Conservation (phyloP, 2,329 filamentous ascomycete species). For the Cytospora paraplurivora region DNA sequence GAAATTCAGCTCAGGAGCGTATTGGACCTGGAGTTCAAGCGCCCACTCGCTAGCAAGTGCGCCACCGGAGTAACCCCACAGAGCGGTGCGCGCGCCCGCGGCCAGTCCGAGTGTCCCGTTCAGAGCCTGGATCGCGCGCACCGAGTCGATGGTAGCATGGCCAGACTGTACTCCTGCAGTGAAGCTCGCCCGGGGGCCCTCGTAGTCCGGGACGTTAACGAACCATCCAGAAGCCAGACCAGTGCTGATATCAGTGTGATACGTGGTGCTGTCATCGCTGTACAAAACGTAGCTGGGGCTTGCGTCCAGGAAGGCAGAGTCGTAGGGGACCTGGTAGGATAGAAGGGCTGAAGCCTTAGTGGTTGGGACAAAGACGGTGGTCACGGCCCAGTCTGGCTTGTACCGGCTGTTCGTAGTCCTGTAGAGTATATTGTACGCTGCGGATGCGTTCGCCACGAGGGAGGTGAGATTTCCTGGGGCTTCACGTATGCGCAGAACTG, state of each 20-base stretch:
- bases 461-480: conserved; percentile 35
- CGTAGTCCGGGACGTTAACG: conserved; percentile 50
- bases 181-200: conserved; percentile 48
- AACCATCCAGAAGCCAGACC: conserved; percentile 46
- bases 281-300: conserved; percentile 42
- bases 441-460: conserved; percentile 30
- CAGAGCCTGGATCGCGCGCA: conserved; percentile 44
- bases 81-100: conserved; percentile 38
- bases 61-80: conserved; percentile 61
- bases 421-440: conserved; percentile 42
- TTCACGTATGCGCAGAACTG: conserved; percentile 36
- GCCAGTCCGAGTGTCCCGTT: conserved; percentile 31
- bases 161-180: conserved; percentile 46
- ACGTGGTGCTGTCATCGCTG: conserved; percentile 26
- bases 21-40: conserved; percentile 52
- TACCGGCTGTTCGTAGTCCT: conserved; percentile 41
- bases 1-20: conserved; percentile 55
- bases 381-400: conserved; percentile 43
- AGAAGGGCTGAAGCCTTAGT: conserved; percentile 37
- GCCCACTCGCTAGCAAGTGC: conserved; percentile 55
- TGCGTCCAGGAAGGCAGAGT: conserved; percentile 43
- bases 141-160: conserved; percentile 47
- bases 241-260: conserved; percentile 34
- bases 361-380: conserved; percentile 40
- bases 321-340: conserved; percentile 47